Base-by-base conservation (phyloP, 2,329 filamentous ascomycete genomes). In the Fonsecaea nubica region DNA sequence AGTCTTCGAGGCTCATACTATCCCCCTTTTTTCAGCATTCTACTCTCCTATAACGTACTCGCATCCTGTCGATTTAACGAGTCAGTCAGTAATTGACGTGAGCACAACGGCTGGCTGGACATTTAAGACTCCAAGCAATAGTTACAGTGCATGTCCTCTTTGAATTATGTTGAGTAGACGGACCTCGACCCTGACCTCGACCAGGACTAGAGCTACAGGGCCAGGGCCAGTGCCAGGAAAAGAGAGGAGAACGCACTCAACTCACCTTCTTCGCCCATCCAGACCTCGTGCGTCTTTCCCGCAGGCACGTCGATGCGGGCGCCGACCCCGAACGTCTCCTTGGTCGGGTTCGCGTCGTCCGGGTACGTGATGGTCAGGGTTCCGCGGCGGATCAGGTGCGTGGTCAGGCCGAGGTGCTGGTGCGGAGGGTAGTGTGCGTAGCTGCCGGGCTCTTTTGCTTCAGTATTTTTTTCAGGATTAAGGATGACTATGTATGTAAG, bases 341-440 rank as follows among this genome's bases (percentile, higher is more conserved):
- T 87, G 21, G 72, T 79, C 0, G 81, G 79, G 13, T 75, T 72
- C 57, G 77, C 75, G 25, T 88, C 86, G 13, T 84, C 76, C 0
- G 86, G 86, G 69, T 87, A 88, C 0, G 80, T 80, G 67, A 88
- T 84, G 0, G 85, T 88, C 57, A 89, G 74, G n/a, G 80, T 76
- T 3, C 86, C 86, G 9, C 78, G 77, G 1, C 86, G 80, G 67
- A 89, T 86, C 7, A 89, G 77, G 74, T 89, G 87, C 0, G 86
- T 89, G 0, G 86, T 89, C 0, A 84, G 73, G 13, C 82, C 82
- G 2, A 74, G 72, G 73, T 89, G 87, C 2, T 77, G 79, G 74
- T 89, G 87, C 8, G 86, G 86, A 18, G 85, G 78, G 74, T 89
- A 89, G 73, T 89, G 78, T 13, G 85, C 81, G 70, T 87, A 13